phyloP scores from a whole-genome alignment of 331 rosid genomes.

The Malus hybrid region DNA sequence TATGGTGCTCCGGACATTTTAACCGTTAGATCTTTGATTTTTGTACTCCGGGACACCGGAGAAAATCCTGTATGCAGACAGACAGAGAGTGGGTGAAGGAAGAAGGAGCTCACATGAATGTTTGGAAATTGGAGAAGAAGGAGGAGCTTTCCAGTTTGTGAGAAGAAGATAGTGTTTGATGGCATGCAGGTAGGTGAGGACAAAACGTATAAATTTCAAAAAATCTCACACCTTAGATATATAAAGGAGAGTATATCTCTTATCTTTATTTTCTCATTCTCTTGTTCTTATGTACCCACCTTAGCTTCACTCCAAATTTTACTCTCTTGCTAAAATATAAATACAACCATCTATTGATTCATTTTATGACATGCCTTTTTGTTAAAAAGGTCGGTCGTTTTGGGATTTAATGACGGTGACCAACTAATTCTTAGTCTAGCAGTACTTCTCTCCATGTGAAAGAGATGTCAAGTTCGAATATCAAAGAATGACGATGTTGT shows the following conservation, averaged over 20 bases:
- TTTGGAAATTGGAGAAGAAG: background rate
- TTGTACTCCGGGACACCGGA: too few species aligned
- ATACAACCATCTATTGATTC: background rate
- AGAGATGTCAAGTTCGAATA: background rate
- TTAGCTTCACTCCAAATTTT: background rate
- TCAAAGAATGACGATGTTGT: too few species aligned
- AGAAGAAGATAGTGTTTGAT: background rate
- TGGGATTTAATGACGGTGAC: background rate
- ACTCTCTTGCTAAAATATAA: background rate
- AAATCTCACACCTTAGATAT: background rate
- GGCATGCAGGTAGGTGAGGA: background rate
- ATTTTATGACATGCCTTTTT: background rate
- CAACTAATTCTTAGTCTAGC: background rate
- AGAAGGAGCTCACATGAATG: slow-evolving; percentile 16
- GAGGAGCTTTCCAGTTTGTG: background rate
- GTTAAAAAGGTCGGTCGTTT: too few species aligned
- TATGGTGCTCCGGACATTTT: too few species aligned
- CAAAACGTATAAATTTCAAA: background rate
- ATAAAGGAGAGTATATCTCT: background rate
- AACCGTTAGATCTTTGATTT: too few species aligned
- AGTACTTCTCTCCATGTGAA: accelerated
- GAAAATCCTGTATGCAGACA: background rate
- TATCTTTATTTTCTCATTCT: background rate
- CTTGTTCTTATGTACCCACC: background rate
- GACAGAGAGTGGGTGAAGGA: background rate